Base-by-base conservation (phyloP, 495 filamentous ascomycete species). In the Lophiostoma macrostomum region DNA sequence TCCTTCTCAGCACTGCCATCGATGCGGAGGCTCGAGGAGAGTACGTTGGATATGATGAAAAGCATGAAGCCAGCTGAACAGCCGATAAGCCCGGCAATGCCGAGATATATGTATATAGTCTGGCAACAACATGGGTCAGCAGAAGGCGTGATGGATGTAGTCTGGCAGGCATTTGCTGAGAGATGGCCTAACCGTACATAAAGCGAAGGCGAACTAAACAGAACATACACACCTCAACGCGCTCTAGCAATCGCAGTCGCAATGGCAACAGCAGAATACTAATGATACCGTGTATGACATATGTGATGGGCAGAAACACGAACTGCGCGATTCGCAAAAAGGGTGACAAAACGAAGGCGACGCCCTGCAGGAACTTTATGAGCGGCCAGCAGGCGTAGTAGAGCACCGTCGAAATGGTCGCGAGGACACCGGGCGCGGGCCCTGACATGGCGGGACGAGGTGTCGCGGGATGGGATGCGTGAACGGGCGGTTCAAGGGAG, bases 81-180 rank as follows among this genome's bases (percentile, higher is more conserved):
- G 0, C 84, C 86, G 50, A 83, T 72, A 18, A 85, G 48, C 11
- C 73, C 68, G 14, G 84, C 83, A 43, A 78, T 70, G 35, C 77
- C 79, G 22, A 87, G 65, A 69, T 80, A 87, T 61, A 80, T 80
- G 60, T 85, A 82, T 19, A 87, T 63, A 39, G 80, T 79, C 83
- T 86, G 49, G 42, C n/a, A n/a, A n/a, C n/a, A n/a, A n/a, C n/a
- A n/a, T n/a, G n/a, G n/a, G n/a, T n/a, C n/a, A n/a, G n/a, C n/a
- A n/a, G n/a, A n/a, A n/a, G n/a, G n/a, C n/a, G n/a, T n/a, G n/a
- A n/a, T n/a, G n/a, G n/a, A n/a, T n/a, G n/a, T n/a, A n/a, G n/a
- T n/a, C n/a, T n/a, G n/a, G n/a, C n/a, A n/a, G n/a, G n/a, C n/a
- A n/a, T n/a, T n/a, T n/a, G n/a, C n/a, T n/a, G n/a, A n/a, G n/a